Evolutionary conservation across 75 land plant genomes (phyloP).

Genomic region (Ceratopteris richardii): DNA sequence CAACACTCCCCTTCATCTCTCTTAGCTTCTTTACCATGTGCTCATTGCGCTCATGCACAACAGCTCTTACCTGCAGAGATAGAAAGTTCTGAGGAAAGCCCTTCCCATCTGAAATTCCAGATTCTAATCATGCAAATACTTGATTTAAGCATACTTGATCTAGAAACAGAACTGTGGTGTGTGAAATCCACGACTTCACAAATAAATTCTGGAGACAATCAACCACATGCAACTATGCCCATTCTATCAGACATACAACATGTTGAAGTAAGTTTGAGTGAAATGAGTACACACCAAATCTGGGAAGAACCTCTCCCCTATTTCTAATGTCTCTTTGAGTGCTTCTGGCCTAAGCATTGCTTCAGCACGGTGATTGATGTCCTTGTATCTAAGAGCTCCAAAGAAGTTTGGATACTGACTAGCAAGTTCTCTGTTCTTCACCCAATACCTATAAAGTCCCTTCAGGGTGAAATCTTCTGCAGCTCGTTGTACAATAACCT

Average conservation of each 20-base stretch:
- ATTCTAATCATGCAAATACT: too few species aligned
- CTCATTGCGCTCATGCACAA: slow-evolving; percentile 31
- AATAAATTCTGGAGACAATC: too few species aligned
- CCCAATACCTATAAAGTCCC: neutral
- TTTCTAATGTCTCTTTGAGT: neutral
- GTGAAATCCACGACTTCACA: too few species aligned
- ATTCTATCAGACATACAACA: too few species aligned
- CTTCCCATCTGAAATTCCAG: too few species aligned
- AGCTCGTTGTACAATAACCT: too few species aligned
- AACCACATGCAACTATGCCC: too few species aligned
- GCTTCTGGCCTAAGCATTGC: slow-evolving; percentile 1
- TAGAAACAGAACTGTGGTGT: too few species aligned
- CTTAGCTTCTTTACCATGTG: slow-evolving; percentile 26
- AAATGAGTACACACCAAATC: neutral
- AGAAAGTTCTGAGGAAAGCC: neutral
- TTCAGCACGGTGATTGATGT: neutral
- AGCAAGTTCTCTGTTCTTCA: neutral
- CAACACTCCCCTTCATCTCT: slow-evolving; percentile 28
- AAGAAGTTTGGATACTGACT: neutral
- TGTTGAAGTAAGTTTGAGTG: too few species aligned
- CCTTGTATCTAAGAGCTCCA: neutral
- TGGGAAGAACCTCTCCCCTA: slow-evolving; percentile 1
- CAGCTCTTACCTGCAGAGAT: slow-evolving; percentile 21
- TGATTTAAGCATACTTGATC: too few species aligned
- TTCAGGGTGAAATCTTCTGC: neutral